These are phyloP conservation scores for Podospora pseudocomata DNA, from an alignment of 495 filamentous ascomycete species.

Conservation along the genomic window DNA sequence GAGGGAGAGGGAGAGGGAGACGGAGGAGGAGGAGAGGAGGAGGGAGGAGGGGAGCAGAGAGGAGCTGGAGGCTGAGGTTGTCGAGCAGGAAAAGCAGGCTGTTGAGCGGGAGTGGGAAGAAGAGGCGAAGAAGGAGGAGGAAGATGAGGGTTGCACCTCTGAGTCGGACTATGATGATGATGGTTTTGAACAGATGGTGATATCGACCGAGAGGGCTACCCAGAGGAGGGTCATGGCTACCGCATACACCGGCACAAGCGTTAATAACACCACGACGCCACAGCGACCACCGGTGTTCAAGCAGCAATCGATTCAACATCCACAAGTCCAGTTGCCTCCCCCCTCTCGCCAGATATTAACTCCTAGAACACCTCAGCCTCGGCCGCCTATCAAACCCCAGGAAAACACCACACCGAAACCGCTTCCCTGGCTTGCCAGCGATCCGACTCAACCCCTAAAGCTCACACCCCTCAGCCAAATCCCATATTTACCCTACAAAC, in stretches of 20 bases:
- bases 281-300: not conserved
- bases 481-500: slow-evolving; percentile 44
- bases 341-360: not conserved
- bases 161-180: slow-evolving; percentile 19
- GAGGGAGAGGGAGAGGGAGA: not conserved
- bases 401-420: slow-evolving; percentile 16
- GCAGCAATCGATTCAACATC: not conserved
- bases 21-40: not conserved
- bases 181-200: slow-evolving; percentile 12
- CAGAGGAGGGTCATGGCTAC: slow-evolving; percentile 22
- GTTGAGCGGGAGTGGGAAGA: not conserved
- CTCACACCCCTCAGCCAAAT: slow-evolving; percentile 41
- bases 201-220: slow-evolving; percentile 5
- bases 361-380: slow-evolving; percentile 9
- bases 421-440: slow-evolving; percentile 26
- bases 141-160: slow-evolving; percentile 15
- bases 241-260: not conserved
- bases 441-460: slow-evolving; percentile 33
- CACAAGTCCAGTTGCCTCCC: not conserved
- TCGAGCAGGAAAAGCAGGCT: not conserved
- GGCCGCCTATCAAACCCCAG: slow-evolving; percentile 21
- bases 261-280: not conserved
- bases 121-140: not conserved
- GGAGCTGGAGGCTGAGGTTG: not conserved
- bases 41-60: not conserved